A percentile compares a stretch with the other conserved stretches of the same genome.
Conservation (phyloP, 2,329 filamentous ascomycete species). For the Rhynchosporium agropyri region DNA sequence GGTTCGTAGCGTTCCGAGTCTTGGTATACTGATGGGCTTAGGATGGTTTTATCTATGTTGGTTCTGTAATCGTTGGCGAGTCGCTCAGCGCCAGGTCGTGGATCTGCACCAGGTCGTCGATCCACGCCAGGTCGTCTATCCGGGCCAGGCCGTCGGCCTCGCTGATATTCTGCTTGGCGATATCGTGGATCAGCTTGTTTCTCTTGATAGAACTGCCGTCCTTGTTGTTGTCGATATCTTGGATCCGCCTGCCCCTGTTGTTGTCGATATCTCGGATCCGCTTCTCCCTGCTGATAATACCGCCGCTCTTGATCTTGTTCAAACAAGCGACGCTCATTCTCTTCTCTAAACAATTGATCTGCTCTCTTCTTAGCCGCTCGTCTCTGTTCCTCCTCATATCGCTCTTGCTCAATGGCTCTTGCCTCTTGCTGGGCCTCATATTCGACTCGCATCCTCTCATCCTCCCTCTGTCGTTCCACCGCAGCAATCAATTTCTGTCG, state of each 20-base stretch:
- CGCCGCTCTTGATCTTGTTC: conserved; percentile 4
- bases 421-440: not conserved
- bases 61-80: conserved; percentile 10
- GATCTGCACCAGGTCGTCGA: too few relatives aligned
- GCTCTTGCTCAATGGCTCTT: conserved; percentile 6
- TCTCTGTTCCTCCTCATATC: conserved; percentile 11
- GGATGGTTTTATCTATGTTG: conserved; percentile 6
- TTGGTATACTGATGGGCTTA: conserved; percentile 16
- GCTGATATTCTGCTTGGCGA: conserved; percentile 1
- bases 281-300: not conserved
- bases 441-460: not conserved
- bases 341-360: conserved; percentile 7
- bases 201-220: not conserved
- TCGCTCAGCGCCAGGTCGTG: not conserved
- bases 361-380: not conserved
- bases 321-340: not conserved
- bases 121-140: not conserved
- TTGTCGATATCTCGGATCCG: not conserved
- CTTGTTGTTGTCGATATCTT: conserved; percentile 5
- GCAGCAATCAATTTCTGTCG: conserved; percentile 8
- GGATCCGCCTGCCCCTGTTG: not conserved
- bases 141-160: not conserved
- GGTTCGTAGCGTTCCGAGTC: conserved; percentile 1
- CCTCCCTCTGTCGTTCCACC: conserved; percentile 5
- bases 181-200: not conserved